Base-by-base conservation (phyloP, 345 rosid genomes). In the Turnera subulata region DNA sequence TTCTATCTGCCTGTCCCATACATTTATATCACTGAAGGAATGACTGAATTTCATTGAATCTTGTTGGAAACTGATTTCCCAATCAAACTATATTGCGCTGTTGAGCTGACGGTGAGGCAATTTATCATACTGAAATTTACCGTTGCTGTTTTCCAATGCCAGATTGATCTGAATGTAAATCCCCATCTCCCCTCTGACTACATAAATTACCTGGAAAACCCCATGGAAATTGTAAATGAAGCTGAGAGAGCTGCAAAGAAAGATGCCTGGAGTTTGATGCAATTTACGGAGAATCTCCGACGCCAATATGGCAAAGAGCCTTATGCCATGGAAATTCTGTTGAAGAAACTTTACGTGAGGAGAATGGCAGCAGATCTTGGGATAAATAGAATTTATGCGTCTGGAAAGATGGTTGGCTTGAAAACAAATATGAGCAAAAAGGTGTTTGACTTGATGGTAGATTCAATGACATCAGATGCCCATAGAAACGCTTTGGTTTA, bases 321-420 rank as follows among this genome's bases (percentile, higher is more conserved):
- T 45, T 79, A 75, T 60, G 76, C 96, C 57, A 89, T 86, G 98
- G 98, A 83, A 66, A 76, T 83, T 55, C 76, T 89, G 19, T 78
- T 92, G 77, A 92, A 89, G 82, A 89, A 84, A 85, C 76, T 89
- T 21, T 89, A 89, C 56, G 88, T 80, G 64, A 84, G 89, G 75
- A 85, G 98, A 76, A 92, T 92, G 96, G 96, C 95, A 8, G 91
- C 98, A 58, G 98, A 92, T 75, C 80, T 92, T 65, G 98, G 96
- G 76, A 82, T 92, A 50, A 76, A 63, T 50, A 73, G 80, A 79
- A 82, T 92, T 47, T 82, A 78, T 74, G 76, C 87, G 51, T 74
- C 86, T 65, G 97, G 97, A 62, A 92, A 84, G 80, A 80, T 83
- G 80, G 98, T 92, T 68, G 77, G 78, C 66, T 83, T 86, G 97